Conservation (phyloP, 768 basidiomycete species). For the Phlebiopsis flavidoalba region DNA sequence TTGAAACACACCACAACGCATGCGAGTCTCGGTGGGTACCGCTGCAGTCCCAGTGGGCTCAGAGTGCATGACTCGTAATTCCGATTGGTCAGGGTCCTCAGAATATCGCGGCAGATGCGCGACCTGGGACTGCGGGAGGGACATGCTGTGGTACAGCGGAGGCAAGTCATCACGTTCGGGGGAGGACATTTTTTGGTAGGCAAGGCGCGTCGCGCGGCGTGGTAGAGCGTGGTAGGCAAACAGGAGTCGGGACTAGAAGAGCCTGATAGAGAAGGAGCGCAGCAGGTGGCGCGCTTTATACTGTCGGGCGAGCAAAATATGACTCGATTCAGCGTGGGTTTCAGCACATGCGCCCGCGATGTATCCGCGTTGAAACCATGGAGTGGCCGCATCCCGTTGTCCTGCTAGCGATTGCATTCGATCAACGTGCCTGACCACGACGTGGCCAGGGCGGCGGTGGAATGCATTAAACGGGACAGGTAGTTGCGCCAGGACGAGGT, state of each 20-base stretch:
- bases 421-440: neutral
- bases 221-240: neutral
- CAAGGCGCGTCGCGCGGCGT: neutral
- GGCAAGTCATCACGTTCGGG: constrained; percentile 2
- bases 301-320: neutral
- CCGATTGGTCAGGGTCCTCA: constrained; percentile 22
- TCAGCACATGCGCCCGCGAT: neutral
- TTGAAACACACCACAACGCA: constrained; percentile 31
- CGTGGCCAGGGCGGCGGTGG: neutral
- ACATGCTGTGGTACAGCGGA: constrained; percentile 7
- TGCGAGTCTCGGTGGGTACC: constrained; percentile 12
- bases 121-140: neutral
- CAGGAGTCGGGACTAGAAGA: neutral
- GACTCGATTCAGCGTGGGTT: neutral
- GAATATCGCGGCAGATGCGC: constrained; percentile 22
- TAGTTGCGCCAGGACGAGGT: too few species aligned
- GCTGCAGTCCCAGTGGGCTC: constrained; percentile 16
- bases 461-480: too few species aligned
- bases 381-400: neutral
- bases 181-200: neutral
- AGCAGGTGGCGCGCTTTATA: neutral
- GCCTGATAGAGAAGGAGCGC: too few species aligned
- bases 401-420: neutral
- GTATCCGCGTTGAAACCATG: neutral
- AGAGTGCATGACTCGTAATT: constrained; percentile 30